Evolutionary conservation across 768 basidiomycete species (phyloP), one percentile per base, ranked within the genome.

Genomic region (Trametes cingulata): DNA sequence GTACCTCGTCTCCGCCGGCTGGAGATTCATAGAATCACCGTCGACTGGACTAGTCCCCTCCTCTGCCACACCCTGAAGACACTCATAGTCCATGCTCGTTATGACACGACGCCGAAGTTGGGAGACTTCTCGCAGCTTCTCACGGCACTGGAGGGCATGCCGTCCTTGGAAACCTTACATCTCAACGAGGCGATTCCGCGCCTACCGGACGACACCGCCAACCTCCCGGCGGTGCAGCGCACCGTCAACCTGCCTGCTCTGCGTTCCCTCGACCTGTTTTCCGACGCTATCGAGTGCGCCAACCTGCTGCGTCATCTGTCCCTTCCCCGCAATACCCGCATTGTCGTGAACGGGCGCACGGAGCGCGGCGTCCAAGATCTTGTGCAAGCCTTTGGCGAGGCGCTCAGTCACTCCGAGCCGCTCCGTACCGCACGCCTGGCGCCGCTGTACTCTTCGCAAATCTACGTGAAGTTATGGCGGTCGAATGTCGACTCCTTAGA

Each of bases 31-130:
- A 14, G 43, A 17, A 15, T 60, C 25, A 13, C 36, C 8, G 15
- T 60, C 14, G 19, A 52, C 37, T 60, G 58, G 58, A 20, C 19
- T 3, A 46, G 48, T 22, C 58, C 58, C 2, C 10, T 60, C 14
- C 48, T 60, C 51, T 60, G 58, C 14, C 7, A 43, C 29, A 19
- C 58, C 6, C 42, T 60, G 35, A 12, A 20, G n/a, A 46, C 41
- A 8, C 52, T 60, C n/a, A 29, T 4, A 5, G 25, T 60, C 13
- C 15, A 47, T 8, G 24, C 35, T 15, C 33, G 8, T 4, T 33
- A 53, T n/a, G 58, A 60, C n/a, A 42, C 14, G 10, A 35, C 57
- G 4, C 19, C 35, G 2, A 47, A 8, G 24, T 3, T 46, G 2
- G 43, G 51, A 19, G 27, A 43, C 13, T 53, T 60, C 19, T 17